Evolutionary conservation across 805 yeast genomes (phyloP), one percentile per base, ranked within the genome.

Genomic region (Hanseniaspora valbyensis): DNA sequence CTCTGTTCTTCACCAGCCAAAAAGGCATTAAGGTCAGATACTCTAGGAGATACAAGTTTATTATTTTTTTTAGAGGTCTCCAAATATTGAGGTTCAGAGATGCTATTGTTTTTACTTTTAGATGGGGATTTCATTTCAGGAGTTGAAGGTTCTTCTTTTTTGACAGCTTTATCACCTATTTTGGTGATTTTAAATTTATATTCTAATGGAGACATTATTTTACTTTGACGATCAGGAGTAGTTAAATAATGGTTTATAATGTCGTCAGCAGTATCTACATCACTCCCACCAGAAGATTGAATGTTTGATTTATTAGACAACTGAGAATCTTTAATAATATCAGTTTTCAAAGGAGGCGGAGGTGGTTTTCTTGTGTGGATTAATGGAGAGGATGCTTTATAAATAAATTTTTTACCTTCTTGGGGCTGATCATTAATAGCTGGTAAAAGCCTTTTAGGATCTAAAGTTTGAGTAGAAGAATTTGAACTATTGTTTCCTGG

Each of bases 231-330:
- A 2, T 30, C n/a, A 7, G 50, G 50, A 4, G 50, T 21, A 8
- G 4, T n/a, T 2, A 38, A 25, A 22, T 45, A 45, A 14, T 45
- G 50, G 18, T 45, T 45, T 12, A 45, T 38, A 4, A 45, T 45
- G 18, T 45, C 50, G n/a, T 45, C 50, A 22, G 37, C 42, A 8
- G 44, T 38, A 13, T 45, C 39, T 5, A 22, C 7, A 5, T 45
- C 50, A 24, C 50, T 45, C 14, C 30, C 33, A 2, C 30, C 50
- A 14, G 39, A 30, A 7, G 39, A 22, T 2, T 38, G 38, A 2
- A 39, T 21, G 10, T 25, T 30, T 12, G 18, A 9, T 8, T 45
- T 19, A 4, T 29, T 29, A 9, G 4, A 4, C 7, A 16, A 21
- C 9, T 24, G 22, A 26, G 37, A 16, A 12, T 36, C 22, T 18